phyloP scores from a whole-genome alignment of 1,284 basidiomycete genomes.

The Malassezia caprae region DNA sequence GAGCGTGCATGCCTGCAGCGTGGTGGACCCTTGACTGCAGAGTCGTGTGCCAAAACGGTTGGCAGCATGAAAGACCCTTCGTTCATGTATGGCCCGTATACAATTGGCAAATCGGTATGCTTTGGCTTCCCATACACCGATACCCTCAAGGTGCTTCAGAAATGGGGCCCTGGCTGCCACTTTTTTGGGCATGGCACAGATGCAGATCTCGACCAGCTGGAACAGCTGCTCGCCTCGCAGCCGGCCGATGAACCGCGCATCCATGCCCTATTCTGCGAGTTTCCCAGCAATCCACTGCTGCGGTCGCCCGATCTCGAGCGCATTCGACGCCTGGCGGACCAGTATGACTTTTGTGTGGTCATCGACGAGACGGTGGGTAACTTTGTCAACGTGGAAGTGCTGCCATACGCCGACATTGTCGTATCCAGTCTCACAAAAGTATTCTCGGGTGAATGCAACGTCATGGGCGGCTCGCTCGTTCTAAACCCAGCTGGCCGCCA shows the following conservation, averaged over 20 bases:
- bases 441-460: conserved; percentile 88
- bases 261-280: conserved; percentile 61
- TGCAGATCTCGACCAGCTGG: conserved; percentile 64
- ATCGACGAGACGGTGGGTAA: conserved; percentile 95
- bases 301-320: conserved; percentile 70
- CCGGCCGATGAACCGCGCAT: conserved; percentile 44
- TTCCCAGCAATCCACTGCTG: conserved; percentile 87
- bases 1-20: conserved; percentile 13
- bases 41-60: background rate
- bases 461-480: conserved; percentile 70
- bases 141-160: conserved; percentile 88
- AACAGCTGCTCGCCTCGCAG: conserved; percentile 56
- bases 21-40: background rate
- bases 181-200: conserved; percentile 77
- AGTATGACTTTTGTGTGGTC: conserved; percentile 76
- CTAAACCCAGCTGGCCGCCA: conserved; percentile 69
- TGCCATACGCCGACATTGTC: conserved; percentile 82
- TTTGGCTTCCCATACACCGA: conserved; percentile 88
- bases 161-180: conserved; percentile 91
- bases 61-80: conserved; percentile 8
- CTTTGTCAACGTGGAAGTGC: conserved; percentile 85
- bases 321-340: conserved; percentile 71
- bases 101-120: conserved; percentile 29
- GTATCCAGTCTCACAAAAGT: conserved; percentile 88
- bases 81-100: conserved; percentile 5